Evolutionary conservation across 2,329 filamentous ascomycete genomes (phyloP), one percentile per base, ranked within the genome.

Genomic region (Aspergillus sp.): DNA sequence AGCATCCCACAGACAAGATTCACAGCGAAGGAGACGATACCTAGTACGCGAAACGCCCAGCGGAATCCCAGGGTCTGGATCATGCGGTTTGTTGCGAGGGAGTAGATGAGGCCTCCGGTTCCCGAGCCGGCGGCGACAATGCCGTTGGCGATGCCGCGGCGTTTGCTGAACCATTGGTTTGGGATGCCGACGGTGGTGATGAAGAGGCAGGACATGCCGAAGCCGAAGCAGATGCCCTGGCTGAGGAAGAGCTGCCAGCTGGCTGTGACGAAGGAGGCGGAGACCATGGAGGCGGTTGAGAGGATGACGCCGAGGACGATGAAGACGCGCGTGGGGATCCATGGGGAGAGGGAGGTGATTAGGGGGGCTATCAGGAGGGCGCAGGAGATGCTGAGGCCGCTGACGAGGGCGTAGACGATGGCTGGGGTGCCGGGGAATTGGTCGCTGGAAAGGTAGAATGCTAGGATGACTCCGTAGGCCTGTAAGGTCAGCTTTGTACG

Each of bases 241-340:
- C 67, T 70, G 3, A 80, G 63, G 50, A 75, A 74, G 6, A 80
- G 64, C 4, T 77, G 75, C 75, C 75, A 78, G 27, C 73, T 72
- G 3, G 63, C 45, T 1, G 54, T 70, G 5, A 72, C 70, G 48
- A 77, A 79, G 6, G 69, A 73, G 2, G 77, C 75, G 9, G 68
- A 62, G 24, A 79, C 66, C 33, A 73, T 75, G 1, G 73, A 72
- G 2, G 58, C 65, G 2, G 66, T 65, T 44, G 27, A 31, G 9
- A 31, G 27, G 27, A 31, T 31, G 27, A 31, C 27, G 9, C 27
- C 27, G 27, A 31, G 8, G 8, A 11, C 27, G 27, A 31, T 31
- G 9, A 31, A 31, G 27, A 9, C 9, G 27, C 27, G 27, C 9
- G 27, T 31, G 27, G 27, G 27, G 9, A 31, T 31, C 27, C 27